Evolutionary conservation across 192 early-diverging fungal genomes (phyloP), one percentile per base, ranked within the genome.

Genomic region (Backusella liffmaniae): DNA sequence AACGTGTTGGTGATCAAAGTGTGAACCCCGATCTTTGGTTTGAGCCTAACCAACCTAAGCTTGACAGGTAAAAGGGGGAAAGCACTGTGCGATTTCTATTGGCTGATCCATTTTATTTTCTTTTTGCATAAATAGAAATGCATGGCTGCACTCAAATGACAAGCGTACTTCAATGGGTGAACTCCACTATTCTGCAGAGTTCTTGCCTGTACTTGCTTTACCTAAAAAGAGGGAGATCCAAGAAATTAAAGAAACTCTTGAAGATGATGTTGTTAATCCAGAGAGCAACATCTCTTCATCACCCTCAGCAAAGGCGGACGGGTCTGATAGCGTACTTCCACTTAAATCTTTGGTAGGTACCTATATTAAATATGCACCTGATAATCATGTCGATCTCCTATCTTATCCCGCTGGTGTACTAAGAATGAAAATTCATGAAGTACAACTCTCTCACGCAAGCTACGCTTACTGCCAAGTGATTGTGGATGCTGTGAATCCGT

Each of bases 381-480:
- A 70, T 68, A 66, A 72, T 39, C 26, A 73, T 23, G 73, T 84
- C 23, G 81, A 84, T 69, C 67, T 78, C 16, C 32, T 41, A 18
- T 51, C 53, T 32, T 77, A 79, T 73, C 73, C 78, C 8, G 80
- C 90, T n/a, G 91, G 91, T 26, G 84, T 92, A 36, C n/a, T 92
- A 15, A 66, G 79, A 16, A 67, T 92, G 39, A 81, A 79, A 13
- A 46, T 92, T 7, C 85, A 87, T 70, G 83, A 84, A 46, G 84
- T 73, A 0, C 18, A 53, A 2, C 59, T 80, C 26, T 34, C 74
- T 29, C 42, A 70, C 5, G 10, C 34, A 9, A 34, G n/a, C 5
- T 65, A 51, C 46, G 78, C 73, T 0, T 89, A 87, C 65, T 82
- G 79, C 36, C 87, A 90, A 67, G 69, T 90, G 18, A 30, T 84